A percentile compares a stretch with the other conserved stretches of the same genome.
These are phyloP conservation scores for Artomyces pyxidatus DNA, from an alignment of 768 basidiomycete species.

Conservation along the genomic window DNA sequence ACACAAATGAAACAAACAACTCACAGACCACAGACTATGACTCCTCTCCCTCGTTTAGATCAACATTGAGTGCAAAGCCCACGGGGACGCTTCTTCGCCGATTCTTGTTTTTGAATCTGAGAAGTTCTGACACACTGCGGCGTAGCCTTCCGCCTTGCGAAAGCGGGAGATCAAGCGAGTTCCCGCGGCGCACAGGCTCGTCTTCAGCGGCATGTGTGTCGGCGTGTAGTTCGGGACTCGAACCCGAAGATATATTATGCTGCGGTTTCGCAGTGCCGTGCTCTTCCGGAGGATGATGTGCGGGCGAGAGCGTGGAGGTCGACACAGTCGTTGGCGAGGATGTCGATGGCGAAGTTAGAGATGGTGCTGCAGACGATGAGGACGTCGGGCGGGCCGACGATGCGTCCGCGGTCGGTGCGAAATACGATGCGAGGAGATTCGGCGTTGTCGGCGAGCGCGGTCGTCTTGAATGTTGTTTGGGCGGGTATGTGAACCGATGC, in stretches of 20 bases:
- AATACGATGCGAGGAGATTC: neutral
- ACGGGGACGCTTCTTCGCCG: neutral
- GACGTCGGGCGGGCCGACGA: neutral
- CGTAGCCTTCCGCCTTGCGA: neutral
- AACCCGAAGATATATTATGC: neutral
- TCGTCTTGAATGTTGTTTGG: neutral
- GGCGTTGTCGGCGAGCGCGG: slow-evolving; percentile 2
- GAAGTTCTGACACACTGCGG: slow-evolving; percentile 3
- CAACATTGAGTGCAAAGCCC: too few relatives aligned
- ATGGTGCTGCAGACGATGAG: neutral
- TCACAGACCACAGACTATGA: too few relatives aligned
- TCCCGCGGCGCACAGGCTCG: slow-evolving; percentile 4
- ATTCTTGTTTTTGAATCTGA: neutral
- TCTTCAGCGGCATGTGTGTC: neutral
- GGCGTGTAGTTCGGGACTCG: neutral
- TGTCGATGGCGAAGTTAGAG: neutral
- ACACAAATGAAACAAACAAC: too few relatives aligned
- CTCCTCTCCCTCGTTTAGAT: too few relatives aligned
- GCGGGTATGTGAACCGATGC: neutral
- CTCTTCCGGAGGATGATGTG: neutral
- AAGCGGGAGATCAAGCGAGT: slow-evolving; percentile 9
- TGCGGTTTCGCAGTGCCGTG: neutral
- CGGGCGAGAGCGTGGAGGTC: neutral
- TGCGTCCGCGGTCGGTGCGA: neutral
- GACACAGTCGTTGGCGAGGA: neutral